phyloP scores from a whole-genome alignment of 371 early-diverging fungal species.

The Actinomortierella wolfii region DNA sequence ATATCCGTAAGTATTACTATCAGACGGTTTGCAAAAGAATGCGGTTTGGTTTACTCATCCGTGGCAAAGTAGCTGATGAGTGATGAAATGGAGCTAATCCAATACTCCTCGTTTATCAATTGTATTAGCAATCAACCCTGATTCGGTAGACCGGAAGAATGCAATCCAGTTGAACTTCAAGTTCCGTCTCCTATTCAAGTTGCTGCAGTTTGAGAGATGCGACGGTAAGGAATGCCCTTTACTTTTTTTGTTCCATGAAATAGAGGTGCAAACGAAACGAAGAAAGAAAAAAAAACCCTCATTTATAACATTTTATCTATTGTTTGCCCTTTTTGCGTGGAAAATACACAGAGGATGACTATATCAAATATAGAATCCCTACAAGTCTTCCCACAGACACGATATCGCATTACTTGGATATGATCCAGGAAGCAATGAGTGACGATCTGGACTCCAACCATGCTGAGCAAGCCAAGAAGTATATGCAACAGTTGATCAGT shows the following conservation, averaged over 20 bases:
- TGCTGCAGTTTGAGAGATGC: slow-evolving; percentile 17
- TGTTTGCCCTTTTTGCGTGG: not conserved
- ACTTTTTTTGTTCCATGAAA: not conserved
- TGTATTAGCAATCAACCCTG: not conserved
- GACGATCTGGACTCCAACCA: slow-evolving; percentile 9
- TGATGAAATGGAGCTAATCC: no score
- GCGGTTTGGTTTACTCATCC: no score
- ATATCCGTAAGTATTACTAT: slow-evolving; percentile 25
- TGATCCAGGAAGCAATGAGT: slow-evolving; percentile 11
- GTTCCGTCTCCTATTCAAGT: slow-evolving; percentile 35
- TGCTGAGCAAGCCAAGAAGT: slow-evolving; percentile 9
- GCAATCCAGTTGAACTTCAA: slow-evolving; percentile 21
- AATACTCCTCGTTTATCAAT: not conserved
- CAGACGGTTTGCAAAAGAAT: not conserved
- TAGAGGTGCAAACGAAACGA: not conserved
- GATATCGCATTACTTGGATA: slow-evolving; percentile 20
- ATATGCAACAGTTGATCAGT: slow-evolving; percentile 7
- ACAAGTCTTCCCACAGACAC: slow-evolving; percentile 36
- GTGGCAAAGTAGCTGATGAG: no score
- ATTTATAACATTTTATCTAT: not conserved
- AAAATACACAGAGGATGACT: slow-evolving; percentile 5
- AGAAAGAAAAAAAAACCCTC: no score
- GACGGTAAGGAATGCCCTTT: slow-evolving; percentile 5
- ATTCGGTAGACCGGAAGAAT: slow-evolving; percentile 5
- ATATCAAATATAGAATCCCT: slow-evolving; percentile 22